A percentile compares a stretch with the other conserved stretches of the same genome.
These are phyloP conservation scores for Mediolabrus comicus DNA, from an alignment of 108 stramenopile genomes.

Conservation along the genomic window DNA sequence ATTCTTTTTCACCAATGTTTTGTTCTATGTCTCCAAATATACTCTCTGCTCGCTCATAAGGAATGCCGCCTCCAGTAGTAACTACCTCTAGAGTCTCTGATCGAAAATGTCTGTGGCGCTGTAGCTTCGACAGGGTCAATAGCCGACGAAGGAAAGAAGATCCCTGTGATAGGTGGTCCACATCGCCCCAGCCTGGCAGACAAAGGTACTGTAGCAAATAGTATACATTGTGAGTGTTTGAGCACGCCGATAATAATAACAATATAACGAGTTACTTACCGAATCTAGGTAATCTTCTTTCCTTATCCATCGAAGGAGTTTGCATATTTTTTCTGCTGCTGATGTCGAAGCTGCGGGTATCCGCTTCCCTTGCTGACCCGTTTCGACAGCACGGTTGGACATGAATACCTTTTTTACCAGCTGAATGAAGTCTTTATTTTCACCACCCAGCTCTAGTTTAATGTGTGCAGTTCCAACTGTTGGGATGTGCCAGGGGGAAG, in stretches of 20 bases:
- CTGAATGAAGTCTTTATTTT: conserved; percentile 57
- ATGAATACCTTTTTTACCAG: conserved; percentile 68
- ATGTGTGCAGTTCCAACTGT: conserved; percentile 74
- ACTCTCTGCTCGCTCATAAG: conserved; percentile 34
- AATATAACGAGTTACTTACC: too few relatives aligned
- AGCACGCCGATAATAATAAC: too few relatives aligned
- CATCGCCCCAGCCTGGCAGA: conserved; percentile 58
- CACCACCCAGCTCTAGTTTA: conserved; percentile 76
- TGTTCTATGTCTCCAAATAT: conserved; percentile 57
- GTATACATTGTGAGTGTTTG: too few relatives aligned
- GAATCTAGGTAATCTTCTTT: conserved; percentile 71
- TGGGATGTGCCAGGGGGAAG: conserved; percentile 53
- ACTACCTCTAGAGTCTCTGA: conserved; percentile 69
- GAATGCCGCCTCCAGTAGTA: conserved; percentile 43
- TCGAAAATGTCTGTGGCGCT: conserved; percentile 71
- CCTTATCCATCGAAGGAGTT: conserved; percentile 60
- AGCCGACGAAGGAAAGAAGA: conserved; percentile 60
- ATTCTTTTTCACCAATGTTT: conserved; percentile 59
- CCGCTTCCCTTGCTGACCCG: conserved; percentile 23
- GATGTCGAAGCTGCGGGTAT: conserved; percentile 45
- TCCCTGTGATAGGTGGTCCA: conserved; percentile 40
- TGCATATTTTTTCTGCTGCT: conserved; percentile 56
- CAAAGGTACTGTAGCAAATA: too few relatives aligned
- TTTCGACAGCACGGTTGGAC: conserved; percentile 31
- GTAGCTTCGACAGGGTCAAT: conserved; percentile 44